Conservation (phyloP, 129 eudicot genomes). For the Solidago caesia region DNA sequence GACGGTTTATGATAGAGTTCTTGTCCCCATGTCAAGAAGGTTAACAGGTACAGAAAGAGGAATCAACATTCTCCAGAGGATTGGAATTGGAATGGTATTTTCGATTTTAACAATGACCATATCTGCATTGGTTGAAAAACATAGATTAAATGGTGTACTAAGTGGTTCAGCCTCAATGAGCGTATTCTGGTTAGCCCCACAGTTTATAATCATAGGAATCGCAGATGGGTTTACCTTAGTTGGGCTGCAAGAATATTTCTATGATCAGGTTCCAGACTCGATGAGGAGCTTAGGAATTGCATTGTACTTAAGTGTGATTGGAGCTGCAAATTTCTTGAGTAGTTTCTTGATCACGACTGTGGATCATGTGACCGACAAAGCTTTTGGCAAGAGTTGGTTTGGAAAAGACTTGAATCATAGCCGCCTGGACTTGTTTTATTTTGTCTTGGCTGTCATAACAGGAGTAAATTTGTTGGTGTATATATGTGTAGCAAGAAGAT, state of each 20-base stretch:
- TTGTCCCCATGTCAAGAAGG: slow-evolving; percentile 55
- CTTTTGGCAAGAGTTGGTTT: slow-evolving; percentile 62
- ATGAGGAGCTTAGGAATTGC: slow-evolving; percentile 87
- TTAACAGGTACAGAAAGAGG: slow-evolving; percentile 73
- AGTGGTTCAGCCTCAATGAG: slow-evolving; percentile 54
- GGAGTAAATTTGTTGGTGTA: slow-evolving; percentile 47
- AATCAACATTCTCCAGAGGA: slow-evolving; percentile 65
- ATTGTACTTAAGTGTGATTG: slow-evolving; percentile 68
- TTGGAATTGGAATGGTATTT: slow-evolving; percentile 74
- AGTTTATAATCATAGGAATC: slow-evolving; percentile 54
- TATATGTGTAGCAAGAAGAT: slow-evolving; percentile 54
- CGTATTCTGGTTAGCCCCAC: slow-evolving; percentile 86
- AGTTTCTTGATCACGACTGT: slow-evolving; percentile 64
- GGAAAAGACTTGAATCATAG: slow-evolving; percentile 82
- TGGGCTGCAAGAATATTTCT: slow-evolving; percentile 82
- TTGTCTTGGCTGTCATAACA: slow-evolving; percentile 54
- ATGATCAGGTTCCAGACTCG: slow-evolving; percentile 88
- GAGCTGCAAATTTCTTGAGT: slow-evolving; percentile 69
- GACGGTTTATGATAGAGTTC: slow-evolving; percentile 51
- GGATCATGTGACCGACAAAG: slow-evolving; percentile 47
- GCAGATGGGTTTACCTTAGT: slow-evolving; percentile 77
- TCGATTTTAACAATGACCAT: slow-evolving; percentile 52
- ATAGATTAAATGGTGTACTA: slow-evolving; percentile 44
- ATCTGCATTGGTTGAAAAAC: slow-evolving; percentile 61
- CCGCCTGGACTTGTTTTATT: slow-evolving; percentile 64